A percentile compares a stretch with the other conserved stretches of the same genome.
Evolutionary conservation across 2,329 filamentous ascomycete genomes (phyloP).

Genomic region (Ophiostoma quercus): DNA sequence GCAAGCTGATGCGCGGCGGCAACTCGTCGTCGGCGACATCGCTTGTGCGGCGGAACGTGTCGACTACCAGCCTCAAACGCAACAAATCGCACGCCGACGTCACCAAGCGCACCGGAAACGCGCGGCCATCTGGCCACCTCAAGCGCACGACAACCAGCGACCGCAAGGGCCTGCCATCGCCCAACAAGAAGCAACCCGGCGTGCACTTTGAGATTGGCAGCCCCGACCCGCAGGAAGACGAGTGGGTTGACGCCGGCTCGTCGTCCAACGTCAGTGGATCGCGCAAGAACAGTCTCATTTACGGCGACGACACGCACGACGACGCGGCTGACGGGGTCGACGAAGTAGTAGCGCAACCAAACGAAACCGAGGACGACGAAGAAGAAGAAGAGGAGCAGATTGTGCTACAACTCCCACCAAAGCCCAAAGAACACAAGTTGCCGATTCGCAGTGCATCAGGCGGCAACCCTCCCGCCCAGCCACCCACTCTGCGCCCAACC

Average conservation of each 20-base stretch:
- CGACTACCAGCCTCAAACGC: constrained; percentile 53
- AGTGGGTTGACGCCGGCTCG: constrained; percentile 62
- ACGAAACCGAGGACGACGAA: constrained; percentile 16
- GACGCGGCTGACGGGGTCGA: background rate
- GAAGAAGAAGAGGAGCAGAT: background rate
- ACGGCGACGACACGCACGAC: background rate
- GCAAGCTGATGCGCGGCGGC: constrained; percentile 41
- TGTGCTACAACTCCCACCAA: background rate
- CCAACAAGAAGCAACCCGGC: constrained; percentile 26
- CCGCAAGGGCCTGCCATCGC: constrained; percentile 24
- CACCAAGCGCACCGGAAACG: constrained; percentile 46
- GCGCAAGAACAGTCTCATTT: constrained; percentile 26
- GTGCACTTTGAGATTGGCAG: constrained; percentile 61
- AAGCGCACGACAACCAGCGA: constrained; percentile 46
- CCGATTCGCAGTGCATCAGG: constrained; percentile 13
- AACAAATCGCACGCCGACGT: constrained; percentile 57
- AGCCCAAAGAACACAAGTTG: constrained; percentile 8
- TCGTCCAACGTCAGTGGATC: constrained; percentile 45
- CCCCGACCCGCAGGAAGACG: constrained; percentile 46
- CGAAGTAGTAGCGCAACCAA: constrained; percentile 6
- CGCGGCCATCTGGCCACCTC: constrained; percentile 38
- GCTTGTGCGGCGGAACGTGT: constrained; percentile 51
- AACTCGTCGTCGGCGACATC: constrained; percentile 42
- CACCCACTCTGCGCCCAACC: background rate
- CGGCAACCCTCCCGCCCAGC: background rate